These are phyloP conservation scores for Pseudogymnoascus sp. DNA, from an alignment of 2,329 filamentous ascomycete genomes.

Conservation along the genomic window DNA sequence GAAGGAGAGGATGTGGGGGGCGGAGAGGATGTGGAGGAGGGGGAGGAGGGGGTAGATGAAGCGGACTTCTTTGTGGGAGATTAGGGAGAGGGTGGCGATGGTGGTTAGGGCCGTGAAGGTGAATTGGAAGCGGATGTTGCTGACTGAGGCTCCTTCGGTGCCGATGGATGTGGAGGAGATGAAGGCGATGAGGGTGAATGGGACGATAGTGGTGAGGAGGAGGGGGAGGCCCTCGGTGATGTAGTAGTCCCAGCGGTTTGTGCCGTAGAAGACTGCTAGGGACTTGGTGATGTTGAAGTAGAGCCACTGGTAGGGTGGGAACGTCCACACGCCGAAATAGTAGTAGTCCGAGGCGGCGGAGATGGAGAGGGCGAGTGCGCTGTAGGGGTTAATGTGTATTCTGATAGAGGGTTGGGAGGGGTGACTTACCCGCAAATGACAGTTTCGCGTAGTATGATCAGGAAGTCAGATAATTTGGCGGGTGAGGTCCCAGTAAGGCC, in stretches of 20 bases:
- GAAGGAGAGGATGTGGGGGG: slow-evolving; percentile 56
- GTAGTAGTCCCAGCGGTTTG: slow-evolving; percentile 89
- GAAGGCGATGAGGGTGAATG: slow-evolving; percentile 62
- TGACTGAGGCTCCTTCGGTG: slow-evolving; percentile 22
- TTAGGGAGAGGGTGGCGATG: slow-evolving; percentile 58
- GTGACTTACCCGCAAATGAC: slow-evolving; percentile 49
- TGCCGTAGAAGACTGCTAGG: slow-evolving; percentile 86
- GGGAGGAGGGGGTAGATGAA: slow-evolving; percentile 93
- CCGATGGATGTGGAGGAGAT: slow-evolving; percentile 34
- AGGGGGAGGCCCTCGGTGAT: slow-evolving; percentile 82
- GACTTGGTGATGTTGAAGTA: slow-evolving; percentile 86
- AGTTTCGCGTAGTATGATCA: slow-evolving; percentile 54
- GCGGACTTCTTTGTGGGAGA: slow-evolving; percentile 93
- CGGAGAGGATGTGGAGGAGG: slow-evolving; percentile 72
- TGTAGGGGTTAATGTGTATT: slow-evolving; percentile 21
- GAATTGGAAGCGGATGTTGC: slow-evolving; percentile 45
- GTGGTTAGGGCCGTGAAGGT: slow-evolving; percentile 52
- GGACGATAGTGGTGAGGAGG: slow-evolving; percentile 73
- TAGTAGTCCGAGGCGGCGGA: slow-evolving; percentile 63
- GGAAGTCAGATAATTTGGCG: slow-evolving; percentile 35
- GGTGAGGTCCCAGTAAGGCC: slow-evolving; percentile 32
- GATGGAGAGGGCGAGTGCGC: slow-evolving; percentile 50
- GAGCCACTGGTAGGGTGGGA: slow-evolving; percentile 80
- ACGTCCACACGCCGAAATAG: slow-evolving; percentile 80
- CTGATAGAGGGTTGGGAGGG: not conserved